These are phyloP conservation scores for Colletotrichum sp. DNA, from an alignment of 2,329 filamentous ascomycete genomes.

Conservation along the genomic window DNA sequence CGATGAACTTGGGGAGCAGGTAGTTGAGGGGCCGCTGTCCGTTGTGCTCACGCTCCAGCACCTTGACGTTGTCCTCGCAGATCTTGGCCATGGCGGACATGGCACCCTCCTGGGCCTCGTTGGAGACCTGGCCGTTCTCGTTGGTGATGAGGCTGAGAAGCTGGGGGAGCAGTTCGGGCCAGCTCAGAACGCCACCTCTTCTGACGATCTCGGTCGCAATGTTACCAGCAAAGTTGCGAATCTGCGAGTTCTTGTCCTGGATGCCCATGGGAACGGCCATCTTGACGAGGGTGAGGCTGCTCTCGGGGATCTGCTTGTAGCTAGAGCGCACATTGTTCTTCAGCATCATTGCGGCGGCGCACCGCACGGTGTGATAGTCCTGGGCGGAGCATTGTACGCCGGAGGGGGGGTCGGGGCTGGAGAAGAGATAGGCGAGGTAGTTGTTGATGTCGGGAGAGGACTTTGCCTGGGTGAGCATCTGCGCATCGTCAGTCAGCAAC, in stretches of 20 bases:
- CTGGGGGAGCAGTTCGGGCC: constrained; percentile 89
- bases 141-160: constrained; percentile 81
- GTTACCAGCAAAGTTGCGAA: constrained; percentile 88
- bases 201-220: constrained; percentile 92
- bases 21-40: constrained; percentile 87
- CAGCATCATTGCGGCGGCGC: constrained; percentile 89
- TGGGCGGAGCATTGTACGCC: constrained; percentile 63
- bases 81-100: constrained; percentile 95
- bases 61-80: constrained; percentile 92
- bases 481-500: constrained; percentile 25
- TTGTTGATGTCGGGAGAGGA: constrained; percentile 93
- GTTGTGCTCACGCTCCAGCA: constrained; percentile 85
- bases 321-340: constrained; percentile 87
- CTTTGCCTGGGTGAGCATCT: constrained; percentile 95
- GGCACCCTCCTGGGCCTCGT: constrained; percentile 85
- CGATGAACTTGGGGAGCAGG: constrained; percentile 87
- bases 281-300: constrained; percentile 78
- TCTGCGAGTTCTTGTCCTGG: constrained; percentile 80
- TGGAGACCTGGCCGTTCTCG: constrained; percentile 67
- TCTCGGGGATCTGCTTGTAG: constrained; percentile 77
- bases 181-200: constrained; percentile 83
- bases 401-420: constrained; percentile 66
- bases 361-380: constrained; percentile 78
- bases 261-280: constrained; percentile 78
- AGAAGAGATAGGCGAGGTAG: constrained; percentile 92